These are phyloP conservation scores for Nicotiana otophora DNA, from an alignment of 257 asterid species.

Conservation along the genomic window DNA sequence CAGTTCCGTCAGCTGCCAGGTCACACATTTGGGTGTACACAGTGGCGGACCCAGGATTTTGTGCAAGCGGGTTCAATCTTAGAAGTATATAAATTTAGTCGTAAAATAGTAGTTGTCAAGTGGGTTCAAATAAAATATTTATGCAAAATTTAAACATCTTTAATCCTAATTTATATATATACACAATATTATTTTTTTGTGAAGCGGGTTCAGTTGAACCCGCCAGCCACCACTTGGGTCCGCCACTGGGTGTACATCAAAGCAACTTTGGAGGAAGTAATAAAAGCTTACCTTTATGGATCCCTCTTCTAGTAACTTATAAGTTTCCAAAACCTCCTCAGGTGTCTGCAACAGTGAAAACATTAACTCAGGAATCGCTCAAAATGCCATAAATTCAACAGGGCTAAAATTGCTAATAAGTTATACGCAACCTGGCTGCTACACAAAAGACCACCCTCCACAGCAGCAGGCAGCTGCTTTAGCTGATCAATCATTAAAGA, in stretches of 20 bases:
- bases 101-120: too few relatives aligned
- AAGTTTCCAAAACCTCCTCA: conserved; percentile 76
- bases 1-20: background rate
- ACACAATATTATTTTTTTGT: too few relatives aligned
- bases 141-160: too few relatives aligned
- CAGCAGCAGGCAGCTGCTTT: conserved; percentile 68
- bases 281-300: conserved; percentile 52
- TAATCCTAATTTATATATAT: too few relatives aligned
- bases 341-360: conserved; percentile 43
- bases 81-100: too few relatives aligned
- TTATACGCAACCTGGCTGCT: conserved; percentile 71
- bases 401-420: conserved; percentile 9
- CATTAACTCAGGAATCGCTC: conserved; percentile 16
- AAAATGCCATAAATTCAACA: background rate
- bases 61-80: too few relatives aligned
- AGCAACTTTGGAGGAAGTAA: background rate
- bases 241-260: background rate
- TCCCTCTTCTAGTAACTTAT: conserved; percentile 63
- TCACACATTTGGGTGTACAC: background rate
- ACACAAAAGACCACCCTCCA: conserved; percentile 73
- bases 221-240: too few relatives aligned
- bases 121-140: too few relatives aligned
- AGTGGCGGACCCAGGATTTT: too few relatives aligned
- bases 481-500: conserved; percentile 98
- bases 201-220: too few relatives aligned